phyloP scores from a whole-genome alignment of 352 stramenopile species.

The Pythium myriotylum region DNA sequence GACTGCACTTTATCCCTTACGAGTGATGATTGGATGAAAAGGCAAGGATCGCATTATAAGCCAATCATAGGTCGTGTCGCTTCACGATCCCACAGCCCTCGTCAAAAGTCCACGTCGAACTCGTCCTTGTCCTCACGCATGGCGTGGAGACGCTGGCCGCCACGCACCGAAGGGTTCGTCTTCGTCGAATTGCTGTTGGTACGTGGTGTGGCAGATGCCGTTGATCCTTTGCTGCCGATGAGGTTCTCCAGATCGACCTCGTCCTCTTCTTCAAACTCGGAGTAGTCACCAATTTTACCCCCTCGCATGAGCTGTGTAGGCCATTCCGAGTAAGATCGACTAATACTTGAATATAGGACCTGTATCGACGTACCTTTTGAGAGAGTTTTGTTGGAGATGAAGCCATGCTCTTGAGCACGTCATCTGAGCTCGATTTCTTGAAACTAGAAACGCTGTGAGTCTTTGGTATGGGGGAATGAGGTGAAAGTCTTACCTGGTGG shows the following conservation, averaged over 20 bases:
- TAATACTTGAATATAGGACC: not conserved
- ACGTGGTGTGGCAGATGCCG: slow-evolving; percentile 9
- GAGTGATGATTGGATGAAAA: slow-evolving; percentile 7
- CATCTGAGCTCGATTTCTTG: slow-evolving; percentile 47
- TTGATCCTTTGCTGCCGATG: slow-evolving; percentile 43
- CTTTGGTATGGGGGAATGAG: not conserved
- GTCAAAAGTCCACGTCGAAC: slow-evolving; percentile 71
- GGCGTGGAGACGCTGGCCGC: not conserved
- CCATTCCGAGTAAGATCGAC: not conserved
- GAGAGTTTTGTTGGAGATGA: slow-evolving; percentile 57
- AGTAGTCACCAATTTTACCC: slow-evolving; percentile 76
- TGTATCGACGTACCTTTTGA: slow-evolving; percentile 48
- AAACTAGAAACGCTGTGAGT: no score
- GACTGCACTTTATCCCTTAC: not conserved
- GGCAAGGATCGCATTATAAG: not conserved
- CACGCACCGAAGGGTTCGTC: not conserved
- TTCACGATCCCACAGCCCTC: not conserved
- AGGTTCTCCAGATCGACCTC: slow-evolving; percentile 77
- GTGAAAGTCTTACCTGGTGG: slow-evolving; percentile 35
- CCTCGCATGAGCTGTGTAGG: slow-evolving; percentile 59
- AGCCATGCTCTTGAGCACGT: slow-evolving; percentile 65
- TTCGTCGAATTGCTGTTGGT: slow-evolving; percentile 2
- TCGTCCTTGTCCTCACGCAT: slow-evolving; percentile 43
- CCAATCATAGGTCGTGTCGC: slow-evolving; percentile 13
- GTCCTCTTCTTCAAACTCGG: slow-evolving; percentile 81